Conservation (phyloP, 2,329 filamentous ascomycete species). For the Fusarium verticillioides region DNA sequence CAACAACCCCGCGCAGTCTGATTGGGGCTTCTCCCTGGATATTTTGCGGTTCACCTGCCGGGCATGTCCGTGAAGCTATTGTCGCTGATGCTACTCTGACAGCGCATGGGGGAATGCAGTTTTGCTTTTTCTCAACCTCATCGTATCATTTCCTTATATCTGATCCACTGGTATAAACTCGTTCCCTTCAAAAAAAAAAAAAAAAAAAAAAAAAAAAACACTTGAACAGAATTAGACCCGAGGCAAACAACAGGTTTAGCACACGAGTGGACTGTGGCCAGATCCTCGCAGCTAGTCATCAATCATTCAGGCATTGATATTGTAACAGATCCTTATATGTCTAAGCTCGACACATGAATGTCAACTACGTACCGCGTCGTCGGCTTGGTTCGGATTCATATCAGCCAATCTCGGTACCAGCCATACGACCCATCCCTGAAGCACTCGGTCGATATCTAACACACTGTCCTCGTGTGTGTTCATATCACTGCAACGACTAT, state of each 20-base stretch:
- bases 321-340: not conserved
- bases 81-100: constrained; percentile 12
- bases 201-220: no score
- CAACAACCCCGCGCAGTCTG: constrained; percentile 16
- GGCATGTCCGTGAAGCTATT: constrained; percentile 28
- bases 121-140: constrained; percentile 37
- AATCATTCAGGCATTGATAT: constrained; percentile 9
- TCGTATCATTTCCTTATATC: constrained; percentile 38
- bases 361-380: constrained; percentile 10
- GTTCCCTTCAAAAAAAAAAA: not conserved
- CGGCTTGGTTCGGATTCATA: not conserved
- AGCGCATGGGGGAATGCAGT: constrained; percentile 1
- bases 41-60: constrained; percentile 24
- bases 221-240: constrained; percentile 5
- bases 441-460: constrained; percentile 12
- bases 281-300: constrained; percentile 1
- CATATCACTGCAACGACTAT: constrained; percentile 10
- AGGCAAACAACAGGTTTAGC: constrained; percentile 22
- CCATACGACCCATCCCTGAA: constrained; percentile 16
- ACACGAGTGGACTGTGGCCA: constrained; percentile 16
- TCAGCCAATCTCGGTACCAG: constrained; percentile 20
- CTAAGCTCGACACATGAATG: constrained; percentile 12
- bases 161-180: constrained; percentile 25
- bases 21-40: constrained; percentile 12
- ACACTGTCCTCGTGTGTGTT: constrained; percentile 5